These are phyloP conservation scores for Boletus semigastroideus DNA, from an alignment of 1,284 basidiomycete genomes.

Conservation along the genomic window DNA sequence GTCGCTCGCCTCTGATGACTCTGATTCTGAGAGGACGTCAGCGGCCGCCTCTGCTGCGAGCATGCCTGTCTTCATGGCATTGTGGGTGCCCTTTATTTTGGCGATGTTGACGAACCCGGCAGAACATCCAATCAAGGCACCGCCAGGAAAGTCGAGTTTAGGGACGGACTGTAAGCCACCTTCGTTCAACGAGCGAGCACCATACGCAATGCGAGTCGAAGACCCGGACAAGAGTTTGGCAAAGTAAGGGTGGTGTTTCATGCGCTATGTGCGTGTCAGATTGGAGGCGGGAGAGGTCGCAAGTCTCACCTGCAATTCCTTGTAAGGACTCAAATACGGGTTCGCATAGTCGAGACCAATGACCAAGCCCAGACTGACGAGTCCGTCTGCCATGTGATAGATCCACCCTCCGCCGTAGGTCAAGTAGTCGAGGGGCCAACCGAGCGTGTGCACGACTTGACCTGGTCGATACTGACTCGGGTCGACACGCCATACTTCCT, in stretches of 20 bases:
- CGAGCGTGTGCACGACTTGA: constrained; percentile 90
- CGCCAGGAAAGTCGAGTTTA: constrained; percentile 91
- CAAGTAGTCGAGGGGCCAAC: constrained; percentile 85
- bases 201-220: constrained; percentile 82
- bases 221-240: constrained; percentile 76
- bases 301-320: constrained; percentile 80
- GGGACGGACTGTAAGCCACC: constrained; percentile 95
- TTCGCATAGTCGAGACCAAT: constrained; percentile 95
- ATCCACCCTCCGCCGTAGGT: constrained; percentile 95
- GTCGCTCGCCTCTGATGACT: constrained; percentile 46
- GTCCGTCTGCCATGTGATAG: constrained; percentile 94
- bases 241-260: constrained; percentile 98
- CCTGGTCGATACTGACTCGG: constrained; percentile 79
- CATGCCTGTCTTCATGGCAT: constrained; percentile 99
- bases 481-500: constrained; percentile 96
- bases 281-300: neutral
- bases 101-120: constrained; percentile 97
- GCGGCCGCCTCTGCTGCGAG: constrained; percentile 90
- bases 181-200: constrained; percentile 90
- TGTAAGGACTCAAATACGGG: constrained; percentile 91
- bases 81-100: constrained; percentile 99
- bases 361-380: constrained; percentile 91
- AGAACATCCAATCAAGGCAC: constrained; percentile 92
- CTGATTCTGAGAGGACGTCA: constrained; percentile 48
- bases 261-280: constrained; percentile 53